phyloP scores from a whole-genome alignment of 1,284 basidiomycete genomes.

The Irpex sp. region DNA sequence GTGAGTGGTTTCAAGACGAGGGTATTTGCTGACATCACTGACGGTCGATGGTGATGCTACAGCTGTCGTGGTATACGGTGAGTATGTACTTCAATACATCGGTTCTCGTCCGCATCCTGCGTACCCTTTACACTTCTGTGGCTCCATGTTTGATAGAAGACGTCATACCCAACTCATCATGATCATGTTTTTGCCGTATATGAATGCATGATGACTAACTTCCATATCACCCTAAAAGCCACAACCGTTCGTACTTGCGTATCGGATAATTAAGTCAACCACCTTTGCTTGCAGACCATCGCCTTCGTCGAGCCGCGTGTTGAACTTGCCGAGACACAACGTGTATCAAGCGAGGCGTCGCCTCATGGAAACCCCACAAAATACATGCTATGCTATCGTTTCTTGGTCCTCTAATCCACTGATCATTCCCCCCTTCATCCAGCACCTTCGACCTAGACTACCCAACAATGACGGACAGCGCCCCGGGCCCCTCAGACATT shows the following conservation, averaged over 20 bases:
- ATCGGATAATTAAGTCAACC: too few relatives aligned
- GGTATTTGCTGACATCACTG: too few relatives aligned
- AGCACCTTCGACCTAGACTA: not conserved
- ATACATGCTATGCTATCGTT: not conserved
- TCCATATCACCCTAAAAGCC: too few relatives aligned
- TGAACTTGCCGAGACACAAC: not conserved
- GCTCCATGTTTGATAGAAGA: too few relatives aligned
- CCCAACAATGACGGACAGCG: not conserved
- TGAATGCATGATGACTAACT: too few relatives aligned
- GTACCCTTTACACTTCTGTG: too few relatives aligned
- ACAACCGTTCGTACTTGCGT: too few relatives aligned
- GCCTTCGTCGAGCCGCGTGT: not conserved
- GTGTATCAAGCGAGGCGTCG: not conserved
- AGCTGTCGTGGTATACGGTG: not conserved
- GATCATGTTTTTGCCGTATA: too few relatives aligned
- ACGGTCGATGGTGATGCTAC: too few relatives aligned
- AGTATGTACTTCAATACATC: not conserved
- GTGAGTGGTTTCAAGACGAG: constrained; percentile 19
- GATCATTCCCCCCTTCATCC: not conserved
- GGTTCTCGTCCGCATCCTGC: too few relatives aligned
- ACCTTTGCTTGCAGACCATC: too few relatives aligned
- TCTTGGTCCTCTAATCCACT: not conserved
- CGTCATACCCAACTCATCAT: too few relatives aligned
- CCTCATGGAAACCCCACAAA: not conserved
- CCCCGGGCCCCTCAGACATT: not conserved